phyloP scores from a whole-genome alignment of 495 filamentous ascomycete genomes.

The Lasiosphaeria hispida region DNA sequence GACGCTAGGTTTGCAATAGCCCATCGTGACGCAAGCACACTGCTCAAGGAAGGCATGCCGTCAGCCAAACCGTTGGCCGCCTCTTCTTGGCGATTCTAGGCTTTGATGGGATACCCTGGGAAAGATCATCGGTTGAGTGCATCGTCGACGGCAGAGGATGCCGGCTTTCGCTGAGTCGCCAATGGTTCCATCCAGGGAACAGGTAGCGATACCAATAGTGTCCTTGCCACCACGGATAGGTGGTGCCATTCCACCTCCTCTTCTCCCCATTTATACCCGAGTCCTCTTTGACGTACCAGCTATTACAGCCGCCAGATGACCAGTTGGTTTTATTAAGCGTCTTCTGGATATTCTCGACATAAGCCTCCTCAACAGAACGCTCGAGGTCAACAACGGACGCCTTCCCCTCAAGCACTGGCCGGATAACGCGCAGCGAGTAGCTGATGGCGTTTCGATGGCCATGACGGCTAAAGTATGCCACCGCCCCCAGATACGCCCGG shows the following conservation, averaged over 20 bases:
- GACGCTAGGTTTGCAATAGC: no score
- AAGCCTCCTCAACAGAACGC: slow-evolving; percentile 30
- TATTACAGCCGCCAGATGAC: slow-evolving; percentile 29
- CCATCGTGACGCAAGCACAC: no score
- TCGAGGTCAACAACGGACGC: slow-evolving; percentile 36
- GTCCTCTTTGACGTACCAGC: slow-evolving; percentile 39
- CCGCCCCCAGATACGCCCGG: slow-evolving; percentile 54
- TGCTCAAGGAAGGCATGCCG: not conserved
- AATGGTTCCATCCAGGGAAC: slow-evolving; percentile 12
- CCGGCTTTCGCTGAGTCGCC: not conserved
- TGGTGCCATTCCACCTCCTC: slow-evolving; percentile 5
- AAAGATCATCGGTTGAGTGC: not conserved
- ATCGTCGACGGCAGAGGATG: not conserved
- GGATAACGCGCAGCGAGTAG: slow-evolving; percentile 30
- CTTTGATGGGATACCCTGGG: not conserved
- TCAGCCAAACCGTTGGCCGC: not conserved
- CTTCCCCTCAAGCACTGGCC: slow-evolving; percentile 35
- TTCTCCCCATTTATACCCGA: not conserved
- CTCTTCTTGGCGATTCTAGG: not conserved
- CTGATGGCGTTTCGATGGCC: slow-evolving; percentile 39
- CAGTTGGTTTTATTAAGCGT: slow-evolving; percentile 30
- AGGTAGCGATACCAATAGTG: slow-evolving; percentile 5
- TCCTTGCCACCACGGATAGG: slow-evolving; percentile 13
- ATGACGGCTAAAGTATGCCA: slow-evolving; percentile 49
- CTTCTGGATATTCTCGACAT: slow-evolving; percentile 25